phyloP scores from a whole-genome alignment of 306 rosid species.

The Pachyrhizus erosus region DNA sequence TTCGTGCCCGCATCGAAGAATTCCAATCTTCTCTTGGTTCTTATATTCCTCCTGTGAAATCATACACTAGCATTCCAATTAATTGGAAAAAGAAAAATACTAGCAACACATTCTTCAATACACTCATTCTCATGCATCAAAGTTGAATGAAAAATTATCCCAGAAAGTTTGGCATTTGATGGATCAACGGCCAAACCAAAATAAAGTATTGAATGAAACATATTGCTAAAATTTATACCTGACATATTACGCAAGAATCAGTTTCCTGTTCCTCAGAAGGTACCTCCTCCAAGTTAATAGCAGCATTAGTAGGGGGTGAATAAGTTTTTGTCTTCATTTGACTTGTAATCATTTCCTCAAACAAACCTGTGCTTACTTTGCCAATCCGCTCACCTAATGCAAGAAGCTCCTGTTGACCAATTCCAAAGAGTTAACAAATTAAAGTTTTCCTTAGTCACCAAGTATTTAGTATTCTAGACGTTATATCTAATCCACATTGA shows the following conservation, averaged over 20 bases:
- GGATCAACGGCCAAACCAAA: background rate
- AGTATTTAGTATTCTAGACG: background rate
- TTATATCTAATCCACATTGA: background rate
- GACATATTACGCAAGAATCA: slow-evolving; percentile 71
- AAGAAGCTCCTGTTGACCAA: slow-evolving; percentile 72
- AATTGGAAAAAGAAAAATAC: background rate
- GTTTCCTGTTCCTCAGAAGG: slow-evolving; percentile 51
- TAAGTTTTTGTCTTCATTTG: slow-evolving; percentile 58
- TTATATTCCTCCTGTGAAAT: slow-evolving; percentile 70
- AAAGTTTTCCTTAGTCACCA: background rate
- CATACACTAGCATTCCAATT: slow-evolving; percentile 14
- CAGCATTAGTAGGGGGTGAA: slow-evolving; percentile 52
- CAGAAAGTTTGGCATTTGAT: background rate
- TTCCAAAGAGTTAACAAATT: slow-evolving; percentile 11
- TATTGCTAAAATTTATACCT: slow-evolving; percentile 47
- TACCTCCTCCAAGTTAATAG: slow-evolving; percentile 58
- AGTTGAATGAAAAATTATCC: background rate
- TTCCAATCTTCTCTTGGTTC: slow-evolving; percentile 70
- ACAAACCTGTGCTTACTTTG: slow-evolving; percentile 63
- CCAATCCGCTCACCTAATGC: slow-evolving; percentile 82
- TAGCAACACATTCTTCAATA: background rate
- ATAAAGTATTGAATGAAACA: background rate
- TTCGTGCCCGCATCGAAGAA: slow-evolving; percentile 77
- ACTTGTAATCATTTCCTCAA: slow-evolving; percentile 57
- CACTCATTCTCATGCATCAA: background rate